Percentiles rank a stretch among this genome's conserved stretches.
Evolutionary conservation across 805 yeast genomes (phyloP).

Genomic region (Spathaspora gorwiae): DNA sequence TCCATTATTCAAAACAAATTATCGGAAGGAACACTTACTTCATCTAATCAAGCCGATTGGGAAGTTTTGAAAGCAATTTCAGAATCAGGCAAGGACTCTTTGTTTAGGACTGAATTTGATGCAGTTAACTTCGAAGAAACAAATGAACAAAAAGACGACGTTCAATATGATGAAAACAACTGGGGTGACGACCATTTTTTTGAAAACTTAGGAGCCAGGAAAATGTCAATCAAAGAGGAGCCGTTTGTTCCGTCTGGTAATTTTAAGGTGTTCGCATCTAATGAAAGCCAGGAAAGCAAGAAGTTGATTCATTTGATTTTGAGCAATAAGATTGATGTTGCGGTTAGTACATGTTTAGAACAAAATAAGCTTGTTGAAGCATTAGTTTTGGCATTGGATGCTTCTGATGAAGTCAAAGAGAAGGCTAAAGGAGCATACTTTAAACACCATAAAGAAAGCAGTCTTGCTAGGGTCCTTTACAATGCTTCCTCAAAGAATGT

Average conservation of each 20-base stretch:
- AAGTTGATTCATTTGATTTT: constrained; percentile 43
- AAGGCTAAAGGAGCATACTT: constrained; percentile 73
- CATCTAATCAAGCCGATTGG: constrained; percentile 59
- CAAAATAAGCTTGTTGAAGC: constrained; percentile 72
- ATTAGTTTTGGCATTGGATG: constrained; percentile 70
- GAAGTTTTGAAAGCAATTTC: constrained; percentile 50
- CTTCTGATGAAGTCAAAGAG: constrained; percentile 53
- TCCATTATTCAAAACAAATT: constrained; percentile 54
- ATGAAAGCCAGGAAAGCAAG: constrained; percentile 40
- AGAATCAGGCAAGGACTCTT: constrained; percentile 44
- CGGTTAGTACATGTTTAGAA: constrained; percentile 63
- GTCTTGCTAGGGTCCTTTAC: constrained; percentile 72
- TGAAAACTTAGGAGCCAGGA: constrained; percentile 25
- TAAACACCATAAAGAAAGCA: constrained; percentile 46
- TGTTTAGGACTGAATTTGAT: constrained; percentile 33
- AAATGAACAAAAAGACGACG: constrained; percentile 6
- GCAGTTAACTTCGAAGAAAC: constrained; percentile 11
- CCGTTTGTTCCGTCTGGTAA: constrained; percentile 48
- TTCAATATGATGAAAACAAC: constrained; percentile 5
- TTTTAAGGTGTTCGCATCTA: constrained; percentile 37
- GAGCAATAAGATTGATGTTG: constrained; percentile 57
- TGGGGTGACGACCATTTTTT: constrained; percentile 31
- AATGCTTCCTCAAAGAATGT: constrained; percentile 52
- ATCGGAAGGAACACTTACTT: constrained; percentile 30
- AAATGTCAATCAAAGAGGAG: neutral